These are phyloP conservation scores for Cornus suecica DNA, from an alignment of 148 eudicot genomes.

Conservation along the genomic window DNA sequence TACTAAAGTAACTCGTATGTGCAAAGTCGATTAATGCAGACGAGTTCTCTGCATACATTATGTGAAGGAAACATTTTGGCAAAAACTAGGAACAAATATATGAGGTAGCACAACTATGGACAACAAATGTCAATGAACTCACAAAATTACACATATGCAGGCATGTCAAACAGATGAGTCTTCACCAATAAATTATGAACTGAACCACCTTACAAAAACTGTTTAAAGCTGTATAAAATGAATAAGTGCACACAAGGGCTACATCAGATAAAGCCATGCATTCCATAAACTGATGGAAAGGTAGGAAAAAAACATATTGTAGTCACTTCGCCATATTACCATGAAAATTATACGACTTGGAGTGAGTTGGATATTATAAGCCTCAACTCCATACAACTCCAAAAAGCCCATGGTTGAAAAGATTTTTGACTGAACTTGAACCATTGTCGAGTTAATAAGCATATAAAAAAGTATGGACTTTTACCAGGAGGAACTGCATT, in stretches of 20 bases:
- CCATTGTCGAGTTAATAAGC: background rate
- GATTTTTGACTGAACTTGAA: background rate
- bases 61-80: too few species aligned
- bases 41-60: too few species aligned
- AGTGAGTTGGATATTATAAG: background rate
- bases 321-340: background rate
- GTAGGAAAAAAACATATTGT: background rate
- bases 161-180: background rate
- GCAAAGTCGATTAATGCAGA: too few species aligned
- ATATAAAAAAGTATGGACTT: background rate
- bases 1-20: too few species aligned
- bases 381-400: background rate
- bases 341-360: background rate
- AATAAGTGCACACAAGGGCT: background rate
- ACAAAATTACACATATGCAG: background rate
- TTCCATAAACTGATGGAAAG: background rate
- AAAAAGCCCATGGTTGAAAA: background rate
- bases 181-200: too few species aligned
- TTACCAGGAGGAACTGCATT: constrained; percentile 10
- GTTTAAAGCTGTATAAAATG: background rate
- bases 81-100: too few species aligned
- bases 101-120: too few species aligned
- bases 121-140: too few species aligned
- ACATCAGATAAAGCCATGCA: too few species aligned
- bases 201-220: background rate